phyloP scores from a whole-genome alignment of 805 yeast genomes.

The Candida argentea region DNA sequence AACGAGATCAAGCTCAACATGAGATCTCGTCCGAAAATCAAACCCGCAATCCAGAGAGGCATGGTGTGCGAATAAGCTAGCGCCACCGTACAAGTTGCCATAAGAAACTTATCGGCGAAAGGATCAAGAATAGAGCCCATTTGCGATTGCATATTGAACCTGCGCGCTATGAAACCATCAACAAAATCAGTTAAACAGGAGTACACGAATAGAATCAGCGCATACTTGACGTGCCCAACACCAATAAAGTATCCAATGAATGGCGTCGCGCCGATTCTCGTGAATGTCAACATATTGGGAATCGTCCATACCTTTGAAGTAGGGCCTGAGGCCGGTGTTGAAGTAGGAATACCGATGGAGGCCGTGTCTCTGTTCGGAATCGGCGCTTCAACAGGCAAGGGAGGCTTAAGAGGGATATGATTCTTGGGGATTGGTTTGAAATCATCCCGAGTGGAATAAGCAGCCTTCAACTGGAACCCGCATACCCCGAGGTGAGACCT shows the following conservation, averaged over 20 bases:
- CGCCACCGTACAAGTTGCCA: conserved; percentile 78
- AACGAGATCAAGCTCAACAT: conserved; percentile 63
- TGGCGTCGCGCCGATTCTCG: conserved; percentile 79
- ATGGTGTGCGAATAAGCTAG: conserved; percentile 58
- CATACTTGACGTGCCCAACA: conserved; percentile 49
- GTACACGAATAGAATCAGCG: conserved; percentile 66
- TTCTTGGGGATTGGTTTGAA: too few species aligned
- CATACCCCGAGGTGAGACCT: too few species aligned
- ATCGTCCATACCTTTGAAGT: conserved; percentile 39
- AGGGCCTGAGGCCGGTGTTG: too few species aligned
- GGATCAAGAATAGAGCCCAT: conserved; percentile 93
- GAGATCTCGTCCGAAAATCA: conserved; percentile 81
- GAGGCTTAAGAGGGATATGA: too few species aligned
- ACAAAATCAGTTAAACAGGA: conserved; percentile 86
- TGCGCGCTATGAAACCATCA: conserved; percentile 88
- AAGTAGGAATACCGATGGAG: not conserved
- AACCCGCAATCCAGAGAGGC: conserved; percentile 51
- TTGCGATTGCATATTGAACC: conserved; percentile 62
- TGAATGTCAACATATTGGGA: conserved; percentile 77
- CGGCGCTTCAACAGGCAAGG: not conserved
- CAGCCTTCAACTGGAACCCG: too few species aligned
- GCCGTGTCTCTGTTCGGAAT: not conserved
- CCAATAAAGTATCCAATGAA: conserved; percentile 71
- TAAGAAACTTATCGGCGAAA: conserved; percentile 83
- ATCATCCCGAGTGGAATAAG: too few species aligned